Evolutionary conservation across 78 protist genomes (phyloP), one percentile per base, ranked within the genome.

Genomic region (Dictyostelium purpureum): DNA sequence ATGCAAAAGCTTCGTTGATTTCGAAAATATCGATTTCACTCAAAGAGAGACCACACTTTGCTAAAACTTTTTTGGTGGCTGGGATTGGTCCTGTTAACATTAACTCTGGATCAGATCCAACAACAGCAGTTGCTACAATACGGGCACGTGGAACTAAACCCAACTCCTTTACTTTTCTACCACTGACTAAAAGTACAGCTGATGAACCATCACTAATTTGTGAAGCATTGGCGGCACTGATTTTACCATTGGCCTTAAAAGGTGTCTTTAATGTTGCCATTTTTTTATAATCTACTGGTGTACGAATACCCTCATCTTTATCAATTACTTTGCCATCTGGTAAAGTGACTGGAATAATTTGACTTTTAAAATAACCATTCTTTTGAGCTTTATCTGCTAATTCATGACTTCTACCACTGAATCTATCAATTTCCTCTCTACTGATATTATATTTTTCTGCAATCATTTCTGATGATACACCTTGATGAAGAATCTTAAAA

Each of bases 181-280:
- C 97, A n/a, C 94, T 56, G 54, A 49, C 75, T 43, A 99, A 43
- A 0, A 98, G 59, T 26, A 99, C 61, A 4, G 98, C 98, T 1
- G 99, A 96, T 0, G 99, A 99, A 40, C 99, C 99, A 93, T 99
- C 99, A 70, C 81, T 85, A n/a, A 98, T 56, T 14, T 94, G 75
- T 56, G 97, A 91, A 1, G 99, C 96, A 33, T 99, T 99, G 37
- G 96, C 99, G 4, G 99, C 99, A n/a, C 99, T 98, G 33, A 98
- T 80, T 3, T 94, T 73, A 75, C 96, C 96, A 35, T 70, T 43
- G 33, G 73, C 77, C 49, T 94, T 76, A 66, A 97, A 97, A n/a
- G 89, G 97, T 6, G 97, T 91, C 54, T 89, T 88, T 24, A 97
- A 88, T 19, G 42, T 54, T n/a, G 78, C 26, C 74, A 97, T 40